These are phyloP conservation scores for Bolboschoenoplectus hybrid DNA, from an alignment of 202 grass and related monocot genomes.

Conservation along the genomic window DNA sequence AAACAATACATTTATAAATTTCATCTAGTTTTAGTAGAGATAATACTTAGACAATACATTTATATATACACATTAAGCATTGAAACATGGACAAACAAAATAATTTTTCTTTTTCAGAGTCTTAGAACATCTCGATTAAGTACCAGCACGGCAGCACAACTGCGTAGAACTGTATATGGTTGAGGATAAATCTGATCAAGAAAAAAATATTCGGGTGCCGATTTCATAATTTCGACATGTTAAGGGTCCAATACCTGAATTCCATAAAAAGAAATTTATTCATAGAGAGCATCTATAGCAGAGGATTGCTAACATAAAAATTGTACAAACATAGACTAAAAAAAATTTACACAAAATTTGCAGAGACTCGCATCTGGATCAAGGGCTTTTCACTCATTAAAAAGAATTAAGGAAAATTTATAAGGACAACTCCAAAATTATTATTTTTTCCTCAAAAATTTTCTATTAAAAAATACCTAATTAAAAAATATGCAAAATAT, in stretches of 20 bases:
- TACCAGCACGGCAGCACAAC: neutral
- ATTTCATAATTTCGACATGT: neutral
- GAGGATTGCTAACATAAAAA: neutral
- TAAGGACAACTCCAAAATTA: neutral
- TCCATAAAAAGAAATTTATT: neutral
- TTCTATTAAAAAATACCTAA: constrained; percentile 2
- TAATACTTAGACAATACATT: too few relatives aligned
- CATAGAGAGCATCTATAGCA: neutral
- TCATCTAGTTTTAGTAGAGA: too few relatives aligned
- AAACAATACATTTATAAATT: too few relatives aligned
- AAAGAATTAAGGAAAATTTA: neutral
- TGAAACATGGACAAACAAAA: too few relatives aligned
- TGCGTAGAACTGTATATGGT: neutral
- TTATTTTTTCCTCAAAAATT: neutral
- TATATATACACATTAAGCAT: too few relatives aligned
- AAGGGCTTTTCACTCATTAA: neutral
- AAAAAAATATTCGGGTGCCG: neutral
- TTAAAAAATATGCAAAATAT: constrained; percentile 12
- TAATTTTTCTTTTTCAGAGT: too few relatives aligned
- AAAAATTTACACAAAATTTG: constrained; percentile 4
- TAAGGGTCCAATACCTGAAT: neutral
- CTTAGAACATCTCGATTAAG: too few relatives aligned
- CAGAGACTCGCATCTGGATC: neutral
- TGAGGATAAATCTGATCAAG: neutral
- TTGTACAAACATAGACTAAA: neutral